Evolutionary conservation across 345 rosid species (phyloP).

Genomic region (Melaleuca alternifolia): DNA sequence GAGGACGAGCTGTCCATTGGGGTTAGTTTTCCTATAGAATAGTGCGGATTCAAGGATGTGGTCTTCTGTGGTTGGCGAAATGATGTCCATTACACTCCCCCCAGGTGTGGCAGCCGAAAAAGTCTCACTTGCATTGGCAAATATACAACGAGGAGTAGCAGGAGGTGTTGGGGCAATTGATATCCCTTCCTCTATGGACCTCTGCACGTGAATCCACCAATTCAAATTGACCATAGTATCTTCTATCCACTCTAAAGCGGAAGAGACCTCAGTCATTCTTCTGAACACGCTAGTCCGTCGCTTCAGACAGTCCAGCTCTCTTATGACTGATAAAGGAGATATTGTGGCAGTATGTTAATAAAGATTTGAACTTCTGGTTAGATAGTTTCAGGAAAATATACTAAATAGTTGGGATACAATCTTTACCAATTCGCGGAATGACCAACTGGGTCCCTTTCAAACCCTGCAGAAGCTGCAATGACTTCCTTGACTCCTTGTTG

Average conservation of each 20-base stretch:
- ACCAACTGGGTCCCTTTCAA: constrained; percentile 66
- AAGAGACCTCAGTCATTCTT: constrained; percentile 43
- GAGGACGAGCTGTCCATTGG: constrained; percentile 51
- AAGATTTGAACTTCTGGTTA: background rate
- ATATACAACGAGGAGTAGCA: constrained; percentile 40
- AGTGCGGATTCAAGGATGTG: constrained; percentile 62
- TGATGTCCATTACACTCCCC: constrained; percentile 22
- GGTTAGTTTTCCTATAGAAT: constrained; percentile 26
- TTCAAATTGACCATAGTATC: constrained; percentile 46
- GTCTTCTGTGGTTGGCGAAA: constrained; percentile 66
- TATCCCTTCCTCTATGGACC: constrained; percentile 42
- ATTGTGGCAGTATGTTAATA: background rate
- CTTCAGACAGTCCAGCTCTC: constrained; percentile 65
- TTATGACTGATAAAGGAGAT: constrained; percentile 32
- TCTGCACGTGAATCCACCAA: constrained; percentile 86
- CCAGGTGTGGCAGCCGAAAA: constrained; percentile 12
- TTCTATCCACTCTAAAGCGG: constrained; percentile 75
- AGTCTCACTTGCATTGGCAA: constrained; percentile 10
- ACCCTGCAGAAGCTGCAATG: constrained; percentile 77
- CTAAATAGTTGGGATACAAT: background rate
- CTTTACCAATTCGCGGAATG: constrained; percentile 68
- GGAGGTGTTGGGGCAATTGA: constrained; percentile 53
- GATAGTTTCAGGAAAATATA: background rate
- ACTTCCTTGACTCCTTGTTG: constrained; percentile 55
- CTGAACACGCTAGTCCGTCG: constrained; percentile 32